Base-by-base conservation (phyloP, 1,139 yeast genomes). In the Arxiozyma bovina region DNA sequence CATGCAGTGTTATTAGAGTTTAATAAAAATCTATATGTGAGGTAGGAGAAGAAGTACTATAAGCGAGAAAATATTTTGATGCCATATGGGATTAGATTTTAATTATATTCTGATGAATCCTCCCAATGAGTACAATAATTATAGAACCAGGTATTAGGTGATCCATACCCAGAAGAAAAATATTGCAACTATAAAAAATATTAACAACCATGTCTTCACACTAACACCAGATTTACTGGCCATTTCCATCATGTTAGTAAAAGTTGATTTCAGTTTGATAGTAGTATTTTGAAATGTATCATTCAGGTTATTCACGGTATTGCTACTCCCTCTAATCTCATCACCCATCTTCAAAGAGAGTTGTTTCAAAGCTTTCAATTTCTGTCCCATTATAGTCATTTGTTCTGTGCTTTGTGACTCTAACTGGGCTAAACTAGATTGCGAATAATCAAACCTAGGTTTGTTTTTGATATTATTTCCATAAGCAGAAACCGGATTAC, bases 401-500 rank as follows among this genome's bases (percentile, higher is more conserved):
- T 88, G 90, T 45, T 85, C 90, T 59, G 88, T 88, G 63, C 85
- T 85, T 67, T 91, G 97, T 17, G 90, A 79, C 67, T 91, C 98
- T 53, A 90, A 73, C 56, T 77, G 78, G 50, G 89, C 81, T 74
- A 85, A 75, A 64, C 83, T 77, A 56, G 82, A 77, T 53, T 87
- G 70, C 7, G 69, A 64, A 53, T 65, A 65, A 52, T 66, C 70
- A 12, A 67, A 51, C 42, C 53, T 59, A 9, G 53, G 52, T 17
- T 50, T 53, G 34, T 55, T 59, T 17, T 55, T 64, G 46, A 61
- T 61, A 18, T 50, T 53, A 42, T 55, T 59, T n/a, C 56, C 64
- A 50, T 63, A 64, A 22, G 69, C 63, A 43, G 68, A 65, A 25
- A 59, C 53, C 41, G 65, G 54, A 15, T 53, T 51, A 15, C 50